Evolutionary conservation across 169 alveolate genomes (phyloP), one percentile per base, ranked within the genome.

Genomic region (Besnoitia besnoiti): DNA sequence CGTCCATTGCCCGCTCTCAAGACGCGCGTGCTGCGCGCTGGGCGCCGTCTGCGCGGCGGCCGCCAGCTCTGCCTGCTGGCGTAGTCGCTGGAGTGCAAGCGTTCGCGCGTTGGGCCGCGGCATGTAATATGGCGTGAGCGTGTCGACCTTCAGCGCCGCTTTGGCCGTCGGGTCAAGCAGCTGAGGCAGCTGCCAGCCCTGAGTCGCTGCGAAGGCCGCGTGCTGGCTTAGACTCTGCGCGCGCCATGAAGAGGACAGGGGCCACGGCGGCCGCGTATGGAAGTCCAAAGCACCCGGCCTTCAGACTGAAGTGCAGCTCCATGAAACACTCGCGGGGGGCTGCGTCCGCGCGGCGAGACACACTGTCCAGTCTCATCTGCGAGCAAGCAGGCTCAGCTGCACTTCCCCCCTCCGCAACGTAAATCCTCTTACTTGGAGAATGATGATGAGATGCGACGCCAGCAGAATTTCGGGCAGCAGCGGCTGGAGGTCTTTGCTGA

Each of bases 171-270:
- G 67, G 40, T 37, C 27, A 27, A 44, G 89, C 59, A 90, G 76
- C 67, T 27, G 61, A 37, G 89, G 93, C 50, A 80, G 30, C 35
- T 79, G 75, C 76, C 89, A 90, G 8, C 93, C 85, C 16, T 51
- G 8, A 75, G 82, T n/a, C 0, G 47, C 46, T 16, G 85, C 90
- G 30, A 73, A 40, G n/a, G 93, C 40, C 47, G 85, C 89, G 39
- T 90, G 90, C 39, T 90, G 93, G 44, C 90, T 84, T n/a, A 85
- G 89, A 12, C 82, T 85, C 85, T 50, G 51, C n/a, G 19, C 16
- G 24, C 67, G 24, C 24, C 14, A 5, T 5, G 55, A 49, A 49
- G 55, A 49, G 55, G 14, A n/a, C n/a, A n/a, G n/a, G n/a, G n/a
- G n/a, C n/a, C n/a, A n/a, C n/a, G n/a, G n/a, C n/a, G n/a, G n/a